Evolutionary conservation across 23 red algal genomes (phyloP), one percentile per base, ranked within the genome.

Genomic region (Rhodosorus marinus): DNA sequence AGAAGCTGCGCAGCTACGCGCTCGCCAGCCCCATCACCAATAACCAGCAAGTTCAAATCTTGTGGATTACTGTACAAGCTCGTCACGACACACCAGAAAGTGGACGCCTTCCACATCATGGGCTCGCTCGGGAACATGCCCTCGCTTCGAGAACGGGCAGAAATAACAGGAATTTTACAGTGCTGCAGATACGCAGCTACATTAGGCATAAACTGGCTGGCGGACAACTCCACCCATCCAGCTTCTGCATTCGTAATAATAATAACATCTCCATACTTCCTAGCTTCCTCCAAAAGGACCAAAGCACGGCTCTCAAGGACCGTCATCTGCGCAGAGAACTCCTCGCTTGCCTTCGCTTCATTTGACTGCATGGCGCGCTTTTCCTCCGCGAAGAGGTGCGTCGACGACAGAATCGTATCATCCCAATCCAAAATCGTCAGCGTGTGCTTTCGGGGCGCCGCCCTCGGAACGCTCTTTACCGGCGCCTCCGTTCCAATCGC

Each of bases 211-310:
- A 56, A 24, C 52, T 15, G 20, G 3, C 29, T 56, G 52, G 24
- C 17, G 2, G 20, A 20, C 0, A 24, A 15, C 3, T 56, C 35
- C 3, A 56, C 20, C 52, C 52, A 56, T 32, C 20, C 52, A 14
- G 24, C 20, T 32, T 28, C 24, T 32, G 52, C 31, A 32, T 56
- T 56, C 6, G 52, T 56, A 7, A 56, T 24, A 56, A 56, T 20
- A 28, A 56, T 17, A 2, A 56, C 52, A 15, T 20, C 52, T 4
- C 52, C 52, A 29, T 24, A 15, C 29, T 15, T 1, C 1, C 29
- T 32, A 0, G 52, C 52, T 3, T 56, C 19, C 20, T 24, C 24
- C 17, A 56, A 56, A 9, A 24, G n/a, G 0, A 28, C 29, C 1
- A 56, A 20, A 3, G 52, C 52, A 3, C 20, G 1, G 24, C 19